Conservation (phyloP, 441 rosid species). For the Mallotus japonicus region DNA sequence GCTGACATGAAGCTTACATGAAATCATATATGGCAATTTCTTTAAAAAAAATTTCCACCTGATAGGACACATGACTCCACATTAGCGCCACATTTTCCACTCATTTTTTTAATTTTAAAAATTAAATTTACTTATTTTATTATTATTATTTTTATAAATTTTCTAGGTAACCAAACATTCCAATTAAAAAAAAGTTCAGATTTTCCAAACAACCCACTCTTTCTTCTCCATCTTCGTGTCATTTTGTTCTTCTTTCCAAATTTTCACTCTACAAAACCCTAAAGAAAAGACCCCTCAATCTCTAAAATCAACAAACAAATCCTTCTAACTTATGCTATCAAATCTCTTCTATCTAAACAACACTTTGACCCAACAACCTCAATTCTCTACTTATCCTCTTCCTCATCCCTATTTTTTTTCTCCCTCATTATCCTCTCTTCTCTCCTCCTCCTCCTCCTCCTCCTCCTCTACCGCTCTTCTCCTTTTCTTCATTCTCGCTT, state of each 20-base stretch:
- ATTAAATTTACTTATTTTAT: no score
- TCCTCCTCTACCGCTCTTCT: conserved; percentile 74
- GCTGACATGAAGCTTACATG: no score
- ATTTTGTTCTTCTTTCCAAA: not conserved
- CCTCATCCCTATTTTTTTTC: conserved; percentile 37
- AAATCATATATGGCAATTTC: no score
- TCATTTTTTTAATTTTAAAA: no score
- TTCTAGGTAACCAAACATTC: no score
- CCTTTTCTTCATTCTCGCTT: conserved; percentile 62
- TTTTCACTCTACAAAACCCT: conserved; percentile 13
- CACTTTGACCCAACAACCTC: conserved; percentile 62
- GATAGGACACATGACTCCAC: no score
- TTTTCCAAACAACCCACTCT: not conserved
- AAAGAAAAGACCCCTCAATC: not conserved
- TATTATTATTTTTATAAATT: no score
- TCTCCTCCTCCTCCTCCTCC: conserved; percentile 43
- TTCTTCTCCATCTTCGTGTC: no score
- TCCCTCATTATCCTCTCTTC: conserved; percentile 36
- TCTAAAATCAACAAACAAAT: conserved; percentile 33
- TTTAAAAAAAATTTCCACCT: no score
- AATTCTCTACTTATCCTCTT: conserved; percentile 51
- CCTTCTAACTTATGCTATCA: conserved; percentile 55
- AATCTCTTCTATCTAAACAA: conserved; percentile 83
- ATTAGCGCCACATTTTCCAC: no score
- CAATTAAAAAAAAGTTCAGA: no score